phyloP scores from a whole-genome alignment of 164 flowering plant species.

The Brasenia schreberi region DNA sequence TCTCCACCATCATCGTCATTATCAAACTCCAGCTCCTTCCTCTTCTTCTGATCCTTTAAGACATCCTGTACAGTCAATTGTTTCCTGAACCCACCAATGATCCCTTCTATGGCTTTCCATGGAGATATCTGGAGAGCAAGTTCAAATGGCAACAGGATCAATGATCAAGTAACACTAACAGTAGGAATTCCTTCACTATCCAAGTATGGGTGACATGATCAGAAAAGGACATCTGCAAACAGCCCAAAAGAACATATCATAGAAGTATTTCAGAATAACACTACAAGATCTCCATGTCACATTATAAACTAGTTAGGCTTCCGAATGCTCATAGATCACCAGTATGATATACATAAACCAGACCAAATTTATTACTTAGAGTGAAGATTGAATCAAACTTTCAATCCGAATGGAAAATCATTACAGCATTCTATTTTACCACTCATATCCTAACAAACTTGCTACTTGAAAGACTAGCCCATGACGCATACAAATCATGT shows the following conservation, averaged over 20 bases:
- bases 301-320: background rate
- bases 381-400: too few relatives aligned
- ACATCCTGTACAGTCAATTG: conserved; percentile 45
- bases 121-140: conserved; percentile 33
- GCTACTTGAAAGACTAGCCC: background rate
- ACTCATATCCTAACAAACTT: background rate
- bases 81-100: conserved; percentile 35
- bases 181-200: background rate
- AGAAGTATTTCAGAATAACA: background rate
- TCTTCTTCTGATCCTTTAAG: conserved; percentile 51
- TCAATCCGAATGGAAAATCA: too few relatives aligned
- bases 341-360: too few relatives aligned
- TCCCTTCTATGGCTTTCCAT: conserved; percentile 57
- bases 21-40: conserved; percentile 37
- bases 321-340: background rate
- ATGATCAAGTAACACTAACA: background rate
- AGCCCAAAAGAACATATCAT: background rate
- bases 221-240: background rate
- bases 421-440: too few relatives aligned
- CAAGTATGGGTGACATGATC: background rate
- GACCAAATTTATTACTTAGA: too few relatives aligned
- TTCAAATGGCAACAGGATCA: background rate
- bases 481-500: background rate
- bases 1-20: conserved; percentile 27
- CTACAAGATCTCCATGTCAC: background rate